These are phyloP conservation scores for Schizothecium vesticola DNA, from an alignment of 495 filamentous ascomycete genomes.

Conservation along the genomic window DNA sequence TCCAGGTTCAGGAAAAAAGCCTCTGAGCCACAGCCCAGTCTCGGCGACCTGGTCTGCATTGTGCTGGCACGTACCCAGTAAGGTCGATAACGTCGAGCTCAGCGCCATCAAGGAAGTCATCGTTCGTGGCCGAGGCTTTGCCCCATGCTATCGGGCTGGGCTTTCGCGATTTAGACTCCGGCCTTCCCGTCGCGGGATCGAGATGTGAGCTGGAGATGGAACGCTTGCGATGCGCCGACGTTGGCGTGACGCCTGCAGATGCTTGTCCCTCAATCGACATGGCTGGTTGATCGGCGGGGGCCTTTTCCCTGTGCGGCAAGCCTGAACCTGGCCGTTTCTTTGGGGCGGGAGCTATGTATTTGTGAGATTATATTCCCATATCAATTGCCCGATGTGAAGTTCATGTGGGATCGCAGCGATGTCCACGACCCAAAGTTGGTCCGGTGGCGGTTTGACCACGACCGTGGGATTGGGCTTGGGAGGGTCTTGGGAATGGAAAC, in stretches of 20 bases:
- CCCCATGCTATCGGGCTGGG: slow-evolving; percentile 22
- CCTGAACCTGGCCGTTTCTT: neutral
- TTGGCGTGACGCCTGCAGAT: neutral
- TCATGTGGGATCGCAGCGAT: neutral
- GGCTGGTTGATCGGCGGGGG: neutral
- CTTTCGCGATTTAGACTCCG: slow-evolving; percentile 28
- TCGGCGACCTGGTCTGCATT: neutral
- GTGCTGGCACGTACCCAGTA: slow-evolving; percentile 23
- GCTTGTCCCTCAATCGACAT: neutral
- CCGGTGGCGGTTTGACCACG: neutral
- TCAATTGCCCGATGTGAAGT: neutral
- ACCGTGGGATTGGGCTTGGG: neutral
- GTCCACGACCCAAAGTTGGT: neutral
- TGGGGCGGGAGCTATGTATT: neutral
- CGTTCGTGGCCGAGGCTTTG: neutral
- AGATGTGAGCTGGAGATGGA: slow-evolving; percentile 26
- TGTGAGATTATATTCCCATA: neutral
- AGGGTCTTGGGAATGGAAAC: neutral
- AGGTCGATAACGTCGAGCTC: slow-evolving; percentile 23
- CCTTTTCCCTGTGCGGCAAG: neutral
- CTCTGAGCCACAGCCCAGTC: neutral
- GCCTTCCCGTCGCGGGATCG: slow-evolving; percentile 2
- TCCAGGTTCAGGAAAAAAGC: neutral
- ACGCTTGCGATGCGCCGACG: slow-evolving; percentile 28
- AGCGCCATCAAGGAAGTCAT: neutral